These are phyloP conservation scores for Mycena olivaceomarginata DNA, from an alignment of 768 basidiomycete genomes.

Conservation along the genomic window DNA sequence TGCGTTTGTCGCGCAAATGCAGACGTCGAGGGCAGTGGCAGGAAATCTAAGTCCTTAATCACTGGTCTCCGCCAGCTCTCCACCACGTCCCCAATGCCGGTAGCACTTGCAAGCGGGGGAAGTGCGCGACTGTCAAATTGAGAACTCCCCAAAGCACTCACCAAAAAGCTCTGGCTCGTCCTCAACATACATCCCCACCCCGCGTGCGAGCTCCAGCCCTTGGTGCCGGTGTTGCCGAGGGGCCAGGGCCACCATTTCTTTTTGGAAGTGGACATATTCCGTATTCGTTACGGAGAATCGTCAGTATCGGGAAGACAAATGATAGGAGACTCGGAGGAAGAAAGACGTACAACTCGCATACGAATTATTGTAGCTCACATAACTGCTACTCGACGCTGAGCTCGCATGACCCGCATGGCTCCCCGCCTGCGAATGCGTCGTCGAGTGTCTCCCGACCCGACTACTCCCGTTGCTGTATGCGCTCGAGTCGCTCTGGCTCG, in stretches of 20 bases:
- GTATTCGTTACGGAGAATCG: neutral
- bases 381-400: constrained; percentile 15
- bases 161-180: constrained; percentile 84
- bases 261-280: neutral
- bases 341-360: constrained; percentile 21
- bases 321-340: neutral
- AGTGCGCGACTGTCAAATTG: neutral
- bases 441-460: neutral
- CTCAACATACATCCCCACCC: constrained; percentile 91
- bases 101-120: neutral
- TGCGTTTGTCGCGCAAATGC: neutral
- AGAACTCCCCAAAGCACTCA: constrained; percentile 78
- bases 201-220: constrained; percentile 61
- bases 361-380: constrained; percentile 13
- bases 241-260: neutral
- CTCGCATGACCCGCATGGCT: constrained; percentile 28
- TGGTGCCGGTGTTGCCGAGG: neutral
- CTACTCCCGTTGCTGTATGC: neutral
- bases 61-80: constrained; percentile 1
- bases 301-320: neutral
- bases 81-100: constrained; percentile 3
- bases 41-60: constrained; percentile 17
- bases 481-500: too few relatives aligned
- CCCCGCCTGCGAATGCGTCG: constrained; percentile 8
- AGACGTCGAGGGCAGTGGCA: constrained; percentile 21